Base-by-base conservation (phyloP, 305 asterid species). In the Fraxinus xanthoxyloides region DNA sequence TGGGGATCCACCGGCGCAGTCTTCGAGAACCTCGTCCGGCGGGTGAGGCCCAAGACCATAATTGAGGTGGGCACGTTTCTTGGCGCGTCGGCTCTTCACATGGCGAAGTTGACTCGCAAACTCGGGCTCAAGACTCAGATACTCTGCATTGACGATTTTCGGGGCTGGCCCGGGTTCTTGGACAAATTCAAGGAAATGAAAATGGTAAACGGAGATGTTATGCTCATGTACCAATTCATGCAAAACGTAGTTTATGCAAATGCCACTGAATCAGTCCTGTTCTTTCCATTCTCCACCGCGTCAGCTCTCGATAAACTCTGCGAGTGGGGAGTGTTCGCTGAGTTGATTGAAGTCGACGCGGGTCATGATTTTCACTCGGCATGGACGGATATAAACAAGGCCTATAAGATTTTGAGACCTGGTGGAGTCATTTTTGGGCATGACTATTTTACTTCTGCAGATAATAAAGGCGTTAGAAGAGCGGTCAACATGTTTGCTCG, bases 71-170 rank as follows among this genome's bases (percentile, higher is more conserved):
- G 94, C 28, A 88, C 94, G 0, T 91, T 91, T 23, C 82, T 91
- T 0, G 94, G 94, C 3, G 93, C 94, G 5, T 91, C 94, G n/a
- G 91, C 93, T 0, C 87, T 84, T 5, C 92, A 91, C 86, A 91
- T 91, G 94, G 86, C 84, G 9, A 78, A 82, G 69, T 69, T 91
- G 30, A 82, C 88, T 1, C 85, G 75, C 40, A 38, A 43, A 21
- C 61, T 87, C 5, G 92, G 92, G 8, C 87, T 91, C 6, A 72
- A 83, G 1, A 83, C 88, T 1, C 87, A 82, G 35, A 88, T 91
- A 3, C 8, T 91, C 5, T 91, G 94, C 81, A 84, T 91, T 61
- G 94, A 91, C 80, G 94, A 91, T 65, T 91, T 89, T 76, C 88
- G 94, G 1, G 94, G 94, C 1, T 91, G 94, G 94, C 93, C 94